These are phyloP conservation scores for Nemania sp. DNA, from an alignment of 2,329 filamentous ascomycete species.

Conservation along the genomic window DNA sequence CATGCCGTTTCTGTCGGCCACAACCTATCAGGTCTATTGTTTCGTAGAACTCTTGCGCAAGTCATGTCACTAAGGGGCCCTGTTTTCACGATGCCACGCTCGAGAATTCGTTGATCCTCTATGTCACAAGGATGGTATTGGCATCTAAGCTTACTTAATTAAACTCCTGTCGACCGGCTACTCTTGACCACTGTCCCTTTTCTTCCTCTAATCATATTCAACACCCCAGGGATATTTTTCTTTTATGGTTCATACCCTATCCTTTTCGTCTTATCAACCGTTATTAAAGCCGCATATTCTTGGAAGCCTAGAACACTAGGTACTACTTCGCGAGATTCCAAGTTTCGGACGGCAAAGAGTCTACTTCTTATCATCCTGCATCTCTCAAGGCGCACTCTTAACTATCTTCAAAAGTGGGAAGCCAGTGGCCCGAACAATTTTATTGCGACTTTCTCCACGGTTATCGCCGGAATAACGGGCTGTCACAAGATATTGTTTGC, in stretches of 20 bases:
- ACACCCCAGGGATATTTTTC: no score
- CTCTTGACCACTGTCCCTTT: slow-evolving; percentile 23
- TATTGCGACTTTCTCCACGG: neutral
- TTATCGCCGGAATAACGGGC: neutral
- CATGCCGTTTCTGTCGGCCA: slow-evolving; percentile 26
- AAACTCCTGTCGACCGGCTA: slow-evolving; percentile 26
- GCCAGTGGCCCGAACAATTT: neutral
- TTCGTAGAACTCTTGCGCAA: slow-evolving; percentile 24
- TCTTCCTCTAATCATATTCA: no score
- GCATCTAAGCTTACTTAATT: slow-evolving; percentile 23
- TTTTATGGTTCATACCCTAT: no score
- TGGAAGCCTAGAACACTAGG: neutral
- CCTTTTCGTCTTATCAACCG: neutral
- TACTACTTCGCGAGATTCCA: no score
- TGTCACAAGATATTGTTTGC: neutral
- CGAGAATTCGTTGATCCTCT: slow-evolving; percentile 15
- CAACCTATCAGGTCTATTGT: slow-evolving; percentile 15
- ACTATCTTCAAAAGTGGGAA: neutral
- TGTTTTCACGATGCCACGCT: slow-evolving; percentile 28
- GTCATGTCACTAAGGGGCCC: slow-evolving; percentile 24
- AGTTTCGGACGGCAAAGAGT: neutral
- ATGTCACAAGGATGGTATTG: slow-evolving; percentile 9
- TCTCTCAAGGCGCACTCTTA: neutral
- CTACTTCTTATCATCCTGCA: neutral
- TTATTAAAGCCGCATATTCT: neutral